Evolutionary conservation across 805 yeast genomes (phyloP).

Genomic region (Ogataea polymorpha): DNA sequence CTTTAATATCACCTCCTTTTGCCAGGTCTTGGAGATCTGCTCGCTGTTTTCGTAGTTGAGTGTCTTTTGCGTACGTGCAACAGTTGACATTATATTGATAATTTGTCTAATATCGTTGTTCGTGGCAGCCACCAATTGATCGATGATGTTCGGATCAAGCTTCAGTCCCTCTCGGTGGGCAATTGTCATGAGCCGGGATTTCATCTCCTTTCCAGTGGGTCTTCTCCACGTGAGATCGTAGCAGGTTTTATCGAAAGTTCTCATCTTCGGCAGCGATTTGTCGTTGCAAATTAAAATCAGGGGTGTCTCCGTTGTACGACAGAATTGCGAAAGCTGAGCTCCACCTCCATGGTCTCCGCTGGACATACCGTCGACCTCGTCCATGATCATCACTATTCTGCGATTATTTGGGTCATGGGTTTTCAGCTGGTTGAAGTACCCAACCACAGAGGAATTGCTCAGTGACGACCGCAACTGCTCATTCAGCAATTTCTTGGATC

Average conservation of each 20-base stretch:
- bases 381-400: constrained; percentile 86
- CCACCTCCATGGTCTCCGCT: constrained; percentile 99
- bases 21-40: constrained; percentile 68
- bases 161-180: constrained; percentile 81
- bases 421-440: constrained; percentile 51
- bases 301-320: constrained; percentile 83
- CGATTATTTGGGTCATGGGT: constrained; percentile 32
- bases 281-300: constrained; percentile 93
- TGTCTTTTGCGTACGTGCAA: constrained; percentile 64
- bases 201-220: constrained; percentile 79
- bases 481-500: constrained; percentile 77
- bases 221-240: constrained; percentile 82
- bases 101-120: constrained; percentile 92
- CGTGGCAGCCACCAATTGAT: constrained; percentile 79
- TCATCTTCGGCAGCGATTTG: constrained; percentile 87
- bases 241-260: constrained; percentile 85
- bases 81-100: constrained; percentile 83
- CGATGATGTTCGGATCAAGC: constrained; percentile 76
- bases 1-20: constrained; percentile 83
- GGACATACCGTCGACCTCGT: constrained; percentile 99
- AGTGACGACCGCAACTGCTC: constrained; percentile 66
- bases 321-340: constrained; percentile 85
- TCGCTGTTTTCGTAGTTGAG: constrained; percentile 65
- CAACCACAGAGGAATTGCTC: constrained; percentile 78
- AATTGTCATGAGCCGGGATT: constrained; percentile 83